Base-by-base conservation (phyloP, 176 grass and related monocot genomes). In the Lolium perenne region DNA sequence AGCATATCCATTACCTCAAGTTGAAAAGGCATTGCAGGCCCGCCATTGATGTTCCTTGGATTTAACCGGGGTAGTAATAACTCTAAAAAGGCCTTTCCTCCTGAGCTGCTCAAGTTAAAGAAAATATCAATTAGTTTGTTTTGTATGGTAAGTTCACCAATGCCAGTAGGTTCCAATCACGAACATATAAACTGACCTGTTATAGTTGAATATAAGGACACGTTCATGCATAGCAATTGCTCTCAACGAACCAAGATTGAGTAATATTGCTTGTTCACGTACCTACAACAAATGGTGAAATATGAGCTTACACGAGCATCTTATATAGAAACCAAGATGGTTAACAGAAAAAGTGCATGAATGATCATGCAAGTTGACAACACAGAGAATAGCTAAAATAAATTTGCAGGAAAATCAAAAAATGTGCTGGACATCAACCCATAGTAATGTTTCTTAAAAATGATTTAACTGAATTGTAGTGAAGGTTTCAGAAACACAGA, bases 171-270 rank as follows among this genome's bases (percentile, higher is more conserved):
- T 76, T 21, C 49, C 46, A 48, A 80, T 67, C 71, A 86, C 85
- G 8, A 43, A 16, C 40, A 55, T 84, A 63, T 16, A 78, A 74
- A 72, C 79, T 90, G 80, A 98, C 97, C 97, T 92, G 79, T 96
- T 96, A 78, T 96, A 98, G 61, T 98, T 93, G 74, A 98, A 98
- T 84, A 98, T 89, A 88, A 98, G 87, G 82, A 98, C 90, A 60
- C 87, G 84, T 48, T 95, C 97, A 78, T 91, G 88, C 92, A 90
- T 98, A 54, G 94, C 97, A 86, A 98, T 98, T 92, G 97, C 94
- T 87, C 97, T 82, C 82, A 98, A 90, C 35, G 97, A 88, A 82
- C 97, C 97, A 78, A 98, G 92, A 76, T 98, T 98, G 54, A 98
- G 63, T 66, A 98, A 88, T 82, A 98, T 96, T 58, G 97, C 97